Evolutionary conservation across 345 rosid genomes (phyloP).

Genomic region (Durio zibethinus): DNA sequence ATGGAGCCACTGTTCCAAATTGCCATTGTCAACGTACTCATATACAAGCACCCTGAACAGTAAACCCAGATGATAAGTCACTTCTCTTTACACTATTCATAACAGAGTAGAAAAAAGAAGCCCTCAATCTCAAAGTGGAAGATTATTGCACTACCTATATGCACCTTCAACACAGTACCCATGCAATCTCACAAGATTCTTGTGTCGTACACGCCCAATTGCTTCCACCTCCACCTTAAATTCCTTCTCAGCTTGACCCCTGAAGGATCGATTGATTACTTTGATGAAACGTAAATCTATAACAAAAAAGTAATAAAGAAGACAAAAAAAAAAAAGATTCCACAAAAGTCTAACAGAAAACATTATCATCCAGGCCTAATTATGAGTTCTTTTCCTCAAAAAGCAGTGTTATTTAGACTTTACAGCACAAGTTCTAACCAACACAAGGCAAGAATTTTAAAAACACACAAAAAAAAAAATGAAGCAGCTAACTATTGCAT

Average conservation of each 20-base stretch:
- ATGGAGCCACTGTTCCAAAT: conserved; percentile 94
- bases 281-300: not conserved
- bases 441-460: conserved; percentile 29
- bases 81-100: not conserved
- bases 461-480: not conserved
- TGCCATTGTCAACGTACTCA: conserved; percentile 86
- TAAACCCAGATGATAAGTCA: conserved; percentile 20
- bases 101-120: not conserved
- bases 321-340: conserved; percentile 1
- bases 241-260: conserved; percentile 98
- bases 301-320: not conserved
- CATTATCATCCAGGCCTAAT: conserved; percentile 10
- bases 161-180: conserved; percentile 98
- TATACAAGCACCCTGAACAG: conserved; percentile 87
- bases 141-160: conserved; percentile 51
- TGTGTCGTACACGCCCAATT: conserved; percentile 92
- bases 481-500: conserved; percentile 47
- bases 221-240: conserved; percentile 94
- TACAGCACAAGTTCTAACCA: conserved; percentile 22
- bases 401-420: conserved; percentile 17
- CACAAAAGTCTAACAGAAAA: not conserved
- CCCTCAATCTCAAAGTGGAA: not conserved
- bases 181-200: conserved; percentile 83
- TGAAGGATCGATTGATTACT: conserved; percentile 24
- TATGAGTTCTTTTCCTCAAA: not conserved